Conservation (phyloP, 1,139 yeast genomes). For the Kodamaea sp. region DNA sequence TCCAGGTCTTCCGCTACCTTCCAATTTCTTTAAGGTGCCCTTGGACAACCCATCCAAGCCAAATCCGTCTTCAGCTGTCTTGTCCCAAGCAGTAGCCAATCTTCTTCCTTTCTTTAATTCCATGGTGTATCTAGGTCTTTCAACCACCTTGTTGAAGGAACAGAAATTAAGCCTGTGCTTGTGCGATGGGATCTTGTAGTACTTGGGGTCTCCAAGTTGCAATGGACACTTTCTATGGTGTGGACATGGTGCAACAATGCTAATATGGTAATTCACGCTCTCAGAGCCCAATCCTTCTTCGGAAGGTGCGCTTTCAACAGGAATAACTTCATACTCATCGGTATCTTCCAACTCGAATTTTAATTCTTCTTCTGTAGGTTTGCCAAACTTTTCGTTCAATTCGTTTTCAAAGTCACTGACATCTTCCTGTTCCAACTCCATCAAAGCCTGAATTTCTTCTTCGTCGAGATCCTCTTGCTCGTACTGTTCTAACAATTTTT, state of each 20-base stretch:
- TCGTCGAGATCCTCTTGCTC: conserved; percentile 20
- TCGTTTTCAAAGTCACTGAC: conserved; percentile 36
- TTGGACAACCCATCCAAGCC: conserved; percentile 41
- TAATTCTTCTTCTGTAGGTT: conserved; percentile 44
- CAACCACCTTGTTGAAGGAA: conserved; percentile 69
- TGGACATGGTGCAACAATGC: conserved; percentile 84
- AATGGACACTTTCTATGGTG: conserved; percentile 89
- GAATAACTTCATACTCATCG: conserved; percentile 41
- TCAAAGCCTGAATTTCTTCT: conserved; percentile 15
- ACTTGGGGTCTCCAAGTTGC: conserved; percentile 73
- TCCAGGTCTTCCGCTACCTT: conserved; percentile 69
- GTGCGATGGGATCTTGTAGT: conserved; percentile 59
- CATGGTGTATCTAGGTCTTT: conserved; percentile 73
- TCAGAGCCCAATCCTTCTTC: conserved; percentile 15
- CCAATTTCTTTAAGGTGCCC: conserved; percentile 28
- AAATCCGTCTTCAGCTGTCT: conserved; percentile 51
- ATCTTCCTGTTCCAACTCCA: conserved; percentile 5
- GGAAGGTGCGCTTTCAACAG: conserved; percentile 18
- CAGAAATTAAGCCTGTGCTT: conserved; percentile 73
- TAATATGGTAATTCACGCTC: conserved; percentile 53
- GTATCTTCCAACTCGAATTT: conserved; percentile 50
- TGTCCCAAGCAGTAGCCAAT: conserved; percentile 74
- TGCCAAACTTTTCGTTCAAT: conserved; percentile 41
- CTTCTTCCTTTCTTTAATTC: conserved; percentile 83
- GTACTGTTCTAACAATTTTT: conserved; percentile 28